These are phyloP conservation scores for Haplosporangium sp. DNA, from an alignment of 371 early-diverging fungal species.

Conservation along the genomic window DNA sequence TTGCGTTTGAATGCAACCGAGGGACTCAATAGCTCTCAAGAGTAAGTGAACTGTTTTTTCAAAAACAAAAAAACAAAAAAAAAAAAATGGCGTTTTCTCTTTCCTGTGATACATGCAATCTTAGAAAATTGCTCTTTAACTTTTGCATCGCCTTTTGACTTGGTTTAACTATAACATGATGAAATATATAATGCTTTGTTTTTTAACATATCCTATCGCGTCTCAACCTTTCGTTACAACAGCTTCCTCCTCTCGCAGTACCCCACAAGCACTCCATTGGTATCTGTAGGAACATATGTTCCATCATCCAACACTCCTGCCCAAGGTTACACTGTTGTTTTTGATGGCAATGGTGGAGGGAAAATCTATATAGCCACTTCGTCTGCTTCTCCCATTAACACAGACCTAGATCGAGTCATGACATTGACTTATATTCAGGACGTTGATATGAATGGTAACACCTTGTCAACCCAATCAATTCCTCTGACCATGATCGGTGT, in stretches of 20 bases:
- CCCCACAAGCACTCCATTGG: slow-evolving; percentile 21
- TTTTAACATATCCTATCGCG: neutral
- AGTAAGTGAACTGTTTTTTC: slow-evolving; percentile 26
- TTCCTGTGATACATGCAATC: too few species aligned
- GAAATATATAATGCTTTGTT: neutral
- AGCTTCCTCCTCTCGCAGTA: slow-evolving; percentile 15
- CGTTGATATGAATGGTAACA: slow-evolving; percentile 41
- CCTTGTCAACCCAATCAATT: slow-evolving; percentile 22
- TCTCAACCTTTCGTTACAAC: neutral
- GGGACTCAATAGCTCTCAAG: slow-evolving; percentile 1
- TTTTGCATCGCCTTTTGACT: neutral
- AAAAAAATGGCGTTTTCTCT: too few species aligned
- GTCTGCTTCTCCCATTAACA: neutral
- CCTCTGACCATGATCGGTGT: slow-evolving; percentile 29
- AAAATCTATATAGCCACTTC: slow-evolving; percentile 11
- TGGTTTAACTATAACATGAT: too few species aligned
- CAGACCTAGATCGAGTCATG: slow-evolving; percentile 5
- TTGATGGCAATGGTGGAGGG: slow-evolving; percentile 22
- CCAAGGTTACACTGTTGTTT: slow-evolving; percentile 41
- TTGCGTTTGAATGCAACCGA: slow-evolving; percentile 26
- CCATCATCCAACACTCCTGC: slow-evolving; percentile 28
- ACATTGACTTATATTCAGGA: slow-evolving; percentile 18
- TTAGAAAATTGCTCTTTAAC: slow-evolving; percentile 1
- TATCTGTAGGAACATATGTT: slow-evolving; percentile 37
- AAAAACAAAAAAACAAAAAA: too few species aligned